These are phyloP conservation scores for Hymenoscyphus fraxineus DNA, from an alignment of 2,329 filamentous ascomycete genomes.

Conservation along the genomic window DNA sequence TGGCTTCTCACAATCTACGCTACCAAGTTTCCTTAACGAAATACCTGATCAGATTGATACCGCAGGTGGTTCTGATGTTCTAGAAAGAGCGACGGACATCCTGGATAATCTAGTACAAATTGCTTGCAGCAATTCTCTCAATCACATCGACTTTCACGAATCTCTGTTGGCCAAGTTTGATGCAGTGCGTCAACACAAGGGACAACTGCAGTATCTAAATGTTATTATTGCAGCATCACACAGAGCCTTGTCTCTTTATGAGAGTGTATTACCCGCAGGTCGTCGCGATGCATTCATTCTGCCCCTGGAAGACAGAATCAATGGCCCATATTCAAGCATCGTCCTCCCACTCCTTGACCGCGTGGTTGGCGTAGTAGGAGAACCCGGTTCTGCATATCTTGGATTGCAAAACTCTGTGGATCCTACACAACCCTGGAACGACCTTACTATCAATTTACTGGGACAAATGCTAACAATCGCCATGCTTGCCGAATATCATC, in stretches of 20 bases:
- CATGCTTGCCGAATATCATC: slow-evolving; percentile 3
- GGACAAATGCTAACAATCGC: slow-evolving; percentile 17
- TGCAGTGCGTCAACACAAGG: slow-evolving; percentile 1
- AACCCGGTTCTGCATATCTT: background rate
- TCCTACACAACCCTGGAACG: slow-evolving; percentile 9
- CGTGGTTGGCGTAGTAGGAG: slow-evolving; percentile 2
- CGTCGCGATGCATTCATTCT: background rate
- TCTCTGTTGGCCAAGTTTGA: slow-evolving; percentile 4
- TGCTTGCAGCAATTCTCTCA: background rate
- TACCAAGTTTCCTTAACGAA: slow-evolving; percentile 25
- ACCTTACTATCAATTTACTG: slow-evolving; percentile 13
- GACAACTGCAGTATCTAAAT: slow-evolving; percentile 24
- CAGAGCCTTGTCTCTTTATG: slow-evolving; percentile 25
- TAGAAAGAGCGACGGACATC: slow-evolving; percentile 13
- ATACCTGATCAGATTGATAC: slow-evolving; percentile 21
- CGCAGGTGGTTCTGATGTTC: background rate
- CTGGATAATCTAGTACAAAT: slow-evolving; percentile 8
- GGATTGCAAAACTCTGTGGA: slow-evolving; percentile 9
- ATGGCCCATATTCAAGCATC: slow-evolving; percentile 5
- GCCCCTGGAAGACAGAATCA: background rate
- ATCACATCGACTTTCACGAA: slow-evolving; percentile 4
- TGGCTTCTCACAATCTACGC: slow-evolving; percentile 25
- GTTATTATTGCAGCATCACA: slow-evolving; percentile 26
- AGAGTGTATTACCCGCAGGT: slow-evolving; percentile 9
- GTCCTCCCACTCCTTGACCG: slow-evolving; percentile 6